A percentile compares a stretch with the other conserved stretches of the same genome.
phyloP scores from a whole-genome alignment of 2,329 filamentous ascomycete genomes.

The Fusarium musae region DNA sequence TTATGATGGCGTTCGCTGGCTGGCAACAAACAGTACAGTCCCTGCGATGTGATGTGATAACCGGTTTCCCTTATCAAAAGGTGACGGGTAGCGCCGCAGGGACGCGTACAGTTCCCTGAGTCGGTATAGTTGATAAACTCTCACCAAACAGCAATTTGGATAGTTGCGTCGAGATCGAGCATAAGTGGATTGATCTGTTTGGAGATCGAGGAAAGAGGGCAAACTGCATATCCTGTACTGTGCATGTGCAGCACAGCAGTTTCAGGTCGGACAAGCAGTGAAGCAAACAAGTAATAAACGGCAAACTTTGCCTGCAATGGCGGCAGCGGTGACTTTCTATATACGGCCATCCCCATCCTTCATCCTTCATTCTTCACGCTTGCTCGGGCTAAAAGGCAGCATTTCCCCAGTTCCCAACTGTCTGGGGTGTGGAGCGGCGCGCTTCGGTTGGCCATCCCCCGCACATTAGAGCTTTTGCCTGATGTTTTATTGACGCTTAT shows the following conservation, averaged over 20 bases:
- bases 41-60: neutral
- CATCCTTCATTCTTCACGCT: constrained; percentile 6
- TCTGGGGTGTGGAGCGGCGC: constrained; percentile 41
- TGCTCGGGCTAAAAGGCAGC: constrained; percentile 11
- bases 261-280: constrained; percentile 33
- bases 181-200: constrained; percentile 13
- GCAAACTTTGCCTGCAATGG: constrained; percentile 6
- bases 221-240: constrained; percentile 13
- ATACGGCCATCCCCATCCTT: constrained; percentile 35
- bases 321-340: constrained; percentile 44
- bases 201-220: constrained; percentile 13
- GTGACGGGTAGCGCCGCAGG: constrained; percentile 18
- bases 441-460: constrained; percentile 40
- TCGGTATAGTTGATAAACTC: constrained; percentile 1
- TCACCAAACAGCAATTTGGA: constrained; percentile 16
- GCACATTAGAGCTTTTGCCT: constrained; percentile 38
- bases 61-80: constrained; percentile 7
- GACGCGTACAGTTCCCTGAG: constrained; percentile 1
- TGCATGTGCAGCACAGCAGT: constrained; percentile 22
- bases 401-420: constrained; percentile 22
- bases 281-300: neutral
- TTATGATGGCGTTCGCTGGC: constrained; percentile 9
- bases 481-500: constrained; percentile 41
- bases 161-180: constrained; percentile 29
- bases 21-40: neutral